Evolutionary conservation across 164 flowering plant species (phyloP).

Genomic region (Buxus sempervirens): DNA sequence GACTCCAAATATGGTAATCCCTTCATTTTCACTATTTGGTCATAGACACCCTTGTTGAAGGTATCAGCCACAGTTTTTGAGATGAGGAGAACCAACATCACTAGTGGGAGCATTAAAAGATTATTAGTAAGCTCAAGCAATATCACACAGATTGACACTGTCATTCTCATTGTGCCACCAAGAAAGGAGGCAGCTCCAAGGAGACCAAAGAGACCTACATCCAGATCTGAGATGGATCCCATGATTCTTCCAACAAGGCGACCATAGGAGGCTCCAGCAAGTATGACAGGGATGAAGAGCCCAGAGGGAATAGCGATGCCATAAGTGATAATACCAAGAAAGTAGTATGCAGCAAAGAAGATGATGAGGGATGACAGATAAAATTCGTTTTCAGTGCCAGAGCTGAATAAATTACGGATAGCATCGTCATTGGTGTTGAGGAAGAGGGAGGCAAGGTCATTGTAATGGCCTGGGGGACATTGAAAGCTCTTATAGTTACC

Average conservation of each 20-base stretch:
- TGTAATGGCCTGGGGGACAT: conserved; percentile 74
- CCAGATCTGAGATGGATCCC: conserved; percentile 54
- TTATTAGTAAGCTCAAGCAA: conserved; percentile 89
- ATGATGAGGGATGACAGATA: conserved; percentile 43
- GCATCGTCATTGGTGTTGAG: conserved; percentile 91
- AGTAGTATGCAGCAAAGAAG: conserved; percentile 58
- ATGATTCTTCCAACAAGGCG: conserved; percentile 64
- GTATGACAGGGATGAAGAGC: conserved; percentile 92
- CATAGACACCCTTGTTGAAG: conserved; percentile 89
- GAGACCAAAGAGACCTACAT: conserved; percentile 69
- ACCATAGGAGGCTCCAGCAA: conserved; percentile 91
- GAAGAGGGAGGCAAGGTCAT: conserved; percentile 87
- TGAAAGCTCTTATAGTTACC: conserved; percentile 86
- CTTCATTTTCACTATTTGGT: conserved; percentile 82
- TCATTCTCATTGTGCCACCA: conserved; percentile 98
- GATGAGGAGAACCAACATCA: conserved; percentile 89
- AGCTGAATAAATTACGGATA: conserved; percentile 69
- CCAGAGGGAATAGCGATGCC: conserved; percentile 95
- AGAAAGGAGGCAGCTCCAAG: conserved; percentile 96
- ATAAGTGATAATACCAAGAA: conserved; percentile 78
- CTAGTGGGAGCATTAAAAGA: conserved; percentile 77
- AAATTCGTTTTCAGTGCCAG: conserved; percentile 47
- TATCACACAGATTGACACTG: conserved; percentile 90
- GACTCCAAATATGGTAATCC: conserved; percentile 89
- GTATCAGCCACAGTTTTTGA: conserved; percentile 89